Evolutionary conservation across 176 grass and related monocot genomes (phyloP), one percentile per base, ranked within the genome.

Genomic region (Luzula sylvatica): DNA sequence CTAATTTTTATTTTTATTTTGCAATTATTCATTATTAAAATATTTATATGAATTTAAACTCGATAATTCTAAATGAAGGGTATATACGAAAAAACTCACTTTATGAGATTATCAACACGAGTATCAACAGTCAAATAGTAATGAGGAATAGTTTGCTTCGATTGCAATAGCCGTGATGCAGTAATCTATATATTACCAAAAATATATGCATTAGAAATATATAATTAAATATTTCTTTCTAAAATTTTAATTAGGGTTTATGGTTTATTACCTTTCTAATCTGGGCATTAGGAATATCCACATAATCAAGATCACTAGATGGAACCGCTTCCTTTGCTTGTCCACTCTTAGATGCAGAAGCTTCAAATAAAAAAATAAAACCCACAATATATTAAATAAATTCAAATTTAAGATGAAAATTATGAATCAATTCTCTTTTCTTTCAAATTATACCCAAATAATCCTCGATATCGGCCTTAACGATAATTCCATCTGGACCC

Each of bases 401-500:
- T 0, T 17, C 8, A 23, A 19, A 1, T 11, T 12, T 35, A 20
- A 50, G 8, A 0, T 65, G 39, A 24, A 24, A 25, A 42, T 17
- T 17, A n/a, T n/a, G n/a, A n/a, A n/a, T n/a, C n/a, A n/a, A n/a
- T n/a, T n/a, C n/a, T n/a, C n/a, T n/a, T n/a, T n/a, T n/a, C n/a
- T n/a, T n/a, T n/a, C n/a, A n/a, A n/a, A 39, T 15, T 59, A 76
- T 78, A 96, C 90, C 81, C 65, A 96, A 61, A 67, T 96, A 89
- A 68, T 89, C 90, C 73, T 89, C 90, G 76, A 96, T 67, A 74
- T 96, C 90, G 50, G 77, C 84, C 67, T 89, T 96, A 43, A 96
- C 54, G 79, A 96, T 96, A 35, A 83, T 76, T 14, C 90, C 90
- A 71, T 82, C 90, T 79, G 71, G 90, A 61, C 90, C 90, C 57